phyloP scores from a whole-genome alignment of 148 eudicot genomes.

The Vaccinium myrtillus region DNA sequence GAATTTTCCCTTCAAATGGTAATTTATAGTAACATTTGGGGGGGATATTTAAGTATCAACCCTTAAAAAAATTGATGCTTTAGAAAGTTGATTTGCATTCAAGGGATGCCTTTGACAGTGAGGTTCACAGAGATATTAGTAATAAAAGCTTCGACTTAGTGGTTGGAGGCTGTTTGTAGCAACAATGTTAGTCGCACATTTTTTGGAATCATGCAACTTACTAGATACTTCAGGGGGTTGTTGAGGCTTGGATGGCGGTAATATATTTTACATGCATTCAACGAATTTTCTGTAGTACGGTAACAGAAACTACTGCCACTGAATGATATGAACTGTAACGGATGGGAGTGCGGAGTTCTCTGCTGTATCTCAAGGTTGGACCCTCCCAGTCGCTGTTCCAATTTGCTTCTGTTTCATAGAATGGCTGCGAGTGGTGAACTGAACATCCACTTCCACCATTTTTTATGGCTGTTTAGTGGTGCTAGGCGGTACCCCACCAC shows the following conservation, averaged over 20 bases:
- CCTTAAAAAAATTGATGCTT: not conserved
- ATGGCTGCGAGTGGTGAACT: slow-evolving; percentile 2
- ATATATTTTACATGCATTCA: not conserved
- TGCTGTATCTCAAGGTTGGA: not conserved
- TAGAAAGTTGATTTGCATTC: not conserved
- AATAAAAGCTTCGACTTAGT: not conserved
- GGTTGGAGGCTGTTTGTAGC: not conserved
- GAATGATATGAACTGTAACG: not conserved
- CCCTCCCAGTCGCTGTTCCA: not conserved
- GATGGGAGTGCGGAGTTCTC: not conserved
- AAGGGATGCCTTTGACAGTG: not conserved
- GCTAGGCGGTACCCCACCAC: no score
- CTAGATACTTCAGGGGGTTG: not conserved
- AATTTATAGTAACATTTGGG: not conserved
- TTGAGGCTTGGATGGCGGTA: not conserved
- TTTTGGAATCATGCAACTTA: not conserved
- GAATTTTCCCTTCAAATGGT: not conserved
- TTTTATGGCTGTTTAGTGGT: not conserved
- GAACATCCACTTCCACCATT: slow-evolving; percentile 2
- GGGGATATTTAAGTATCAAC: not conserved
- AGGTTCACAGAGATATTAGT: not conserved
- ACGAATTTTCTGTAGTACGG: not conserved
- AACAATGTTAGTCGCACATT: not conserved
- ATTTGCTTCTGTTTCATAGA: not conserved
- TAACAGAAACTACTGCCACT: not conserved